A percentile compares a stretch with the other conserved stretches of the same genome.
phyloP scores from a whole-genome alignment of 1,284 basidiomycete genomes.

The Macrocystidia cucumis region DNA sequence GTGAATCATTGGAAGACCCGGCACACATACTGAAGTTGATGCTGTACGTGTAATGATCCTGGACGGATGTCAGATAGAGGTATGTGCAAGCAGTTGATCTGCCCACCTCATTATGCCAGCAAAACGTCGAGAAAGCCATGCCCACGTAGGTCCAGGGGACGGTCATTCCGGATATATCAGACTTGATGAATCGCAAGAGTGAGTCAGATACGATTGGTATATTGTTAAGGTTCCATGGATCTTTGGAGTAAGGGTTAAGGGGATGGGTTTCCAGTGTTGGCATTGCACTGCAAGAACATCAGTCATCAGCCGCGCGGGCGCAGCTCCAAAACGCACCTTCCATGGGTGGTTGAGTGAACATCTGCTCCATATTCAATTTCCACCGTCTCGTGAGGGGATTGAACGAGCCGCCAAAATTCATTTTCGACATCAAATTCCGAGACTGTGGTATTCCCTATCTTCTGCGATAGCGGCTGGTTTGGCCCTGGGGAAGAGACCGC shows the following conservation, averaged over 20 bases:
- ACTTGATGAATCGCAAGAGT: constrained; percentile 90
- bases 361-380: constrained; percentile 99
- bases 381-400: constrained; percentile 85
- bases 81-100: constrained; percentile 4
- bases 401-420: constrained; percentile 96
- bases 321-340: constrained; percentile 54
- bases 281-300: constrained; percentile 66
- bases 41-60: constrained; percentile 98
- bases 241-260: constrained; percentile 77
- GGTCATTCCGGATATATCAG: constrained; percentile 99
- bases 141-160: constrained; percentile 99
- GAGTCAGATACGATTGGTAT: constrained; percentile 89
- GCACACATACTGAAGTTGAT: constrained; percentile 80
- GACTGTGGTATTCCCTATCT: constrained; percentile 60
- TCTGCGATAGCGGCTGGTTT: constrained; percentile 34
- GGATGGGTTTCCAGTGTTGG: constrained; percentile 94
- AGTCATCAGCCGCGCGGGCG: background rate
- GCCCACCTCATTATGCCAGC: constrained; percentile 97
- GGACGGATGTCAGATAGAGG: constrained; percentile 11
- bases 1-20: constrained; percentile 10
- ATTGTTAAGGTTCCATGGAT: constrained; percentile 98
- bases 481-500: constrained; percentile 12
- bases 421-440: constrained; percentile 89
- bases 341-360: constrained; percentile 95
- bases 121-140: constrained; percentile 99